Conservation (phyloP, 495 filamentous ascomycete genomes). For the Penicillium ochrochloron region DNA sequence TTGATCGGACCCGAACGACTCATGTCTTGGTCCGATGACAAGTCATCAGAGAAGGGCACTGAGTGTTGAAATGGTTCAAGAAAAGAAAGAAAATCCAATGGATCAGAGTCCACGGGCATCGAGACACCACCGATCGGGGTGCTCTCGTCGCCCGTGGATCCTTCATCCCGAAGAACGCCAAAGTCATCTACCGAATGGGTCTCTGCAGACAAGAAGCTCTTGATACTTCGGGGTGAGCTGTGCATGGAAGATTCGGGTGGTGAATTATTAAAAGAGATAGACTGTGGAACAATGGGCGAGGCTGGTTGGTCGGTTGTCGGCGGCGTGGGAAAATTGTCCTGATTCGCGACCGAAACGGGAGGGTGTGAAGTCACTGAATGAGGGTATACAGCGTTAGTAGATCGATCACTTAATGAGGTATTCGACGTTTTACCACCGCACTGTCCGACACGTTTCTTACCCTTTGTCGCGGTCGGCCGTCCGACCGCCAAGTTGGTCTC, state of each 20-base stretch:
- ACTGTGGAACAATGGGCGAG: slow-evolving; percentile 15
- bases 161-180: slow-evolving; percentile 9
- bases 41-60: slow-evolving; percentile 20
- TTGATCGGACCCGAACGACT: slow-evolving; percentile 15
- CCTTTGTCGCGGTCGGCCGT: slow-evolving; percentile 37
- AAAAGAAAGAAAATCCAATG: slow-evolving; percentile 30
- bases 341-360: slow-evolving; percentile 1
- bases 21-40: slow-evolving; percentile 17
- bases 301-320: slow-evolving; percentile 26
- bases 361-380: slow-evolving; percentile 2
- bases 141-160: slow-evolving; percentile 14
- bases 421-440: neutral
- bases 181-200: slow-evolving; percentile 26
- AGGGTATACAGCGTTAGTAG: slow-evolving; percentile 2
- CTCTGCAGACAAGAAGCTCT: slow-evolving; percentile 31
- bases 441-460: slow-evolving; percentile 53
- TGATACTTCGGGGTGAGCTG: slow-evolving; percentile 26
- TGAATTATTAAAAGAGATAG: slow-evolving; percentile 17
- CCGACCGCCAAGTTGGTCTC: slow-evolving; percentile 64
- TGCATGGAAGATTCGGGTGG: slow-evolving; percentile 26
- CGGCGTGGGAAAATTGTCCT: slow-evolving; percentile 22
- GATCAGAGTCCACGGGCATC: slow-evolving; percentile 25
- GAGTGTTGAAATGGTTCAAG: slow-evolving; percentile 28
- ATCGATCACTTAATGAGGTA: neutral
- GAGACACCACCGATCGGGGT: slow-evolving; percentile 21